Conservation (phyloP, 495 filamentous ascomycete species). For the Sabuloglossum arenarium region DNA sequence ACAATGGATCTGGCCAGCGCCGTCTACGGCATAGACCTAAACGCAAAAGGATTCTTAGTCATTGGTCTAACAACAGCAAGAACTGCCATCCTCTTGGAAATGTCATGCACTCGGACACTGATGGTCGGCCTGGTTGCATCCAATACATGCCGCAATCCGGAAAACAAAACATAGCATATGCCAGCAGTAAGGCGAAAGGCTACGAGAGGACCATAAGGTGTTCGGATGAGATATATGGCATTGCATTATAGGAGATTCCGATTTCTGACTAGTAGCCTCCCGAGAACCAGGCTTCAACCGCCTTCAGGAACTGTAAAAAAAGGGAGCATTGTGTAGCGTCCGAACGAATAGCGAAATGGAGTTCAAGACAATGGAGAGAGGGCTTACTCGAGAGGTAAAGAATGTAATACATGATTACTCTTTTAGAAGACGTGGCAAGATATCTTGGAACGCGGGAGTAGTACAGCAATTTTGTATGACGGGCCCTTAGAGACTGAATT, state of each 20-base stretch:
- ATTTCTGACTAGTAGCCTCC: slow-evolving; percentile 1
- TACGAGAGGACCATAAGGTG: background rate
- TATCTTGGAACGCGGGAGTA: background rate
- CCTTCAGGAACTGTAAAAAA: background rate
- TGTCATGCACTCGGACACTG: background rate
- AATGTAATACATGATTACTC: slow-evolving; percentile 38
- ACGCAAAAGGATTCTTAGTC: slow-evolving; percentile 1
- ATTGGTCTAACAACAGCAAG: background rate
- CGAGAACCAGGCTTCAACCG: background rate
- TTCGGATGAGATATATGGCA: background rate
- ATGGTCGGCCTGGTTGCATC: background rate
- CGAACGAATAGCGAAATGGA: slow-evolving; percentile 4
- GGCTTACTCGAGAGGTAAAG: slow-evolving; percentile 47
- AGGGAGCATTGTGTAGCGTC: background rate
- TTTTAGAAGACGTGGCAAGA: background rate
- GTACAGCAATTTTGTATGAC: background rate
- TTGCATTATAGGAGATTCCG: background rate
- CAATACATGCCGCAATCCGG: background rate
- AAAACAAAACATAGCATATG: slow-evolving; percentile 1
- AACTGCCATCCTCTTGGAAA: background rate
- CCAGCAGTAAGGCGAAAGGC: background rate
- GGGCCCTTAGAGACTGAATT: background rate
- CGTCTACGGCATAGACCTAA: slow-evolving; percentile 90
- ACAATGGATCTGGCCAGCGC: slow-evolving; percentile 83
- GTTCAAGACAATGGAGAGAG: slow-evolving; percentile 1